Conservation (phyloP, 169 alveolate genomes). For the Theileria sp. region DNA sequence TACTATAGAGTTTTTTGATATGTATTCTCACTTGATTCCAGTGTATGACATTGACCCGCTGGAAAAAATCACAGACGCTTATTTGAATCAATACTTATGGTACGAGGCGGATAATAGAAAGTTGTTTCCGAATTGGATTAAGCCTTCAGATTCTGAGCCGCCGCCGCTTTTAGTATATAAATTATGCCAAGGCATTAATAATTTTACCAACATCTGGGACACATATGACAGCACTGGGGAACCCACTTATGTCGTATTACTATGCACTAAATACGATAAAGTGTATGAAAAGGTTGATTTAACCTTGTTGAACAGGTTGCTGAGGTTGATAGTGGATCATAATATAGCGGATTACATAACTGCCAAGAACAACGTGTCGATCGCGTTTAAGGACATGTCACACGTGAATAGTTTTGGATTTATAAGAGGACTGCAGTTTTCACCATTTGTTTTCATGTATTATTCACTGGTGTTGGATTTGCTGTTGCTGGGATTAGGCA, state of each 20-base stretch:
- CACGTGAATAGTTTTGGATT: slow-evolving; percentile 98
- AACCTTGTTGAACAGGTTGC: slow-evolving; percentile 94
- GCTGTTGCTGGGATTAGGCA: slow-evolving; percentile 93
- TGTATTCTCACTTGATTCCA: slow-evolving; percentile 97
- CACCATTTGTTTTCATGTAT: slow-evolving; percentile 96
- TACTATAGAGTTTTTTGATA: slow-evolving; percentile 97
- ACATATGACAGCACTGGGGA: slow-evolving; percentile 82
- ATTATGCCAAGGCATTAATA: slow-evolving; percentile 99
- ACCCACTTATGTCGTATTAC: slow-evolving; percentile 81
- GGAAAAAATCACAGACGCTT: slow-evolving; percentile 99
- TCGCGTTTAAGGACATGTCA: slow-evolving; percentile 98
- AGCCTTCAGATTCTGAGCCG: slow-evolving; percentile 99
- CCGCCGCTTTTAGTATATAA: slow-evolving; percentile 99
- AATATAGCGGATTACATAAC: slow-evolving; percentile 99
- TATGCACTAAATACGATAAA: slow-evolving; percentile 86
- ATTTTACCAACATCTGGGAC: slow-evolving; percentile 97
- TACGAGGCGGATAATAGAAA: slow-evolving; percentile 98
- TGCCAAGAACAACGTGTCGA: slow-evolving; percentile 96
- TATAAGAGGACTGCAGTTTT: slow-evolving; percentile 96
- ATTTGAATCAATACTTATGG: slow-evolving; percentile 98
- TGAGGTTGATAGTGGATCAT: slow-evolving; percentile 98
- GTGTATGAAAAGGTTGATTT: slow-evolving; percentile 97
- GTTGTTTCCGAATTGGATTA: slow-evolving; percentile 99
- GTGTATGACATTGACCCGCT: slow-evolving; percentile 99
- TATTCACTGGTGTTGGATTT: slow-evolving; percentile 90